phyloP scores from a whole-genome alignment of 768 basidiomycete genomes.

The Amanita subjunquillea region DNA sequence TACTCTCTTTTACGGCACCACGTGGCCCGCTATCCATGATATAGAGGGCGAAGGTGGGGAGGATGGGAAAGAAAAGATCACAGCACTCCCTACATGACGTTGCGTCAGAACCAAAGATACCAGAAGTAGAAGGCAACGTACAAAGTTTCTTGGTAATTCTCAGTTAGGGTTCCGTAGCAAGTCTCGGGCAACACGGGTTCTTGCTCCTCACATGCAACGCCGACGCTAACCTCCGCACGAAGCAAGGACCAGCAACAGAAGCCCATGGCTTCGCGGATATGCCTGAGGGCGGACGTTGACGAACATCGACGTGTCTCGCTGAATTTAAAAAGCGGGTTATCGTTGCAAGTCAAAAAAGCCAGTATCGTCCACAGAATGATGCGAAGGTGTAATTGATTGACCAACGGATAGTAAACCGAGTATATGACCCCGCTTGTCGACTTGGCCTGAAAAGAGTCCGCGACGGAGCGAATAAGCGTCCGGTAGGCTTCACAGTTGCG shows the following conservation, averaged over 20 bases:
- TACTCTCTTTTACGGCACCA: constrained; percentile 1
- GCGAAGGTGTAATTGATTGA: constrained; percentile 19
- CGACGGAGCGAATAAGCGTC: constrained; percentile 23
- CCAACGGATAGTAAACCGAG: constrained; percentile 18
- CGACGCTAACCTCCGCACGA: constrained; percentile 41
- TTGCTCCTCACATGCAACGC: constrained; percentile 40
- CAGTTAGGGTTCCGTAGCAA: constrained; percentile 45
- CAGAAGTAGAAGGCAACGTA: constrained; percentile 13
- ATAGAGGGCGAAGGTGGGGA: constrained; percentile 43
- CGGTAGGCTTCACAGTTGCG: constrained; percentile 41
- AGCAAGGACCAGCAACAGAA: constrained; percentile 7
- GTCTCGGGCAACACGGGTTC: constrained; percentile 46
- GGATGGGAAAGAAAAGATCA: constrained; percentile 48
- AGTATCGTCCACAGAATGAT: constrained; percentile 21
- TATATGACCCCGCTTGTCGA: constrained; percentile 15
- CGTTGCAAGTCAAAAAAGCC: constrained; percentile 8
- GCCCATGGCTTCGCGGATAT: neutral
- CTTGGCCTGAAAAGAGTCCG: constrained; percentile 12
- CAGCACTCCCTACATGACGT: constrained; percentile 25
- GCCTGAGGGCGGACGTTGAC: neutral
- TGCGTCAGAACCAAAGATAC: too few relatives aligned
- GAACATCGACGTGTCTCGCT: neutral
- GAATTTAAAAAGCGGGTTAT: neutral
- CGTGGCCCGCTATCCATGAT: constrained; percentile 24
- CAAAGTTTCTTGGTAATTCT: constrained; percentile 32